Conservation (phyloP, 257 asterid species). For the Pogostemon cablin region DNA sequence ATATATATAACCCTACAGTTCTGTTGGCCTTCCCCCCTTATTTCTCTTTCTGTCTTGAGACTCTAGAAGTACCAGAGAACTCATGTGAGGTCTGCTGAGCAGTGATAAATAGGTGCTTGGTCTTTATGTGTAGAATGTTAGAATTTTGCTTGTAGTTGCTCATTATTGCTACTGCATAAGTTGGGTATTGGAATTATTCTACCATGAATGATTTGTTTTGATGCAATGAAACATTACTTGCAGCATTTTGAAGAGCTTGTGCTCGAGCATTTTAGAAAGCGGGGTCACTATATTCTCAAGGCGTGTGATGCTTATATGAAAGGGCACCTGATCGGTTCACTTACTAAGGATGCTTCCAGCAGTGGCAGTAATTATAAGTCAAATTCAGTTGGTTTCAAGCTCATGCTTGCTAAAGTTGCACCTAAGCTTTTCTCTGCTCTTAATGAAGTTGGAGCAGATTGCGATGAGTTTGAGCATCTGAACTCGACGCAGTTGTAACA, state of each 20-base stretch:
- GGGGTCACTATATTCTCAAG: slow-evolving; percentile 83
- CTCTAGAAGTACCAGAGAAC: not conserved
- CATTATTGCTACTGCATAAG: not conserved
- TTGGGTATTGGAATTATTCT: not conserved
- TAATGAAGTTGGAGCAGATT: slow-evolving; percentile 71
- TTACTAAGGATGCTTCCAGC: slow-evolving; percentile 63
- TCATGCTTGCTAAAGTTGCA: slow-evolving; percentile 82
- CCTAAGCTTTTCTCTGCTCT: slow-evolving; percentile 72
- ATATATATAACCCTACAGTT: slow-evolving; percentile 2
- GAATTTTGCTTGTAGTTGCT: not conserved
- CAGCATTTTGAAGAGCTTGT: slow-evolving; percentile 91
- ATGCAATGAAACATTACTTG: slow-evolving; percentile 26
- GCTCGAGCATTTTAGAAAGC: slow-evolving; percentile 74
- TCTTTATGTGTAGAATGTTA: not conserved
- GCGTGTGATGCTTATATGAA: slow-evolving; percentile 96
- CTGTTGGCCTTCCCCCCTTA: not conserved
- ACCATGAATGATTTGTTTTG: not conserved
- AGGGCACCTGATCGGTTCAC: slow-evolving; percentile 88
- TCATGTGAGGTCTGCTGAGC: too few species aligned
- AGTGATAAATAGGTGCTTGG: too few species aligned
- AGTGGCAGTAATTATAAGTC: slow-evolving; percentile 45
- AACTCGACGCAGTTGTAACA: slow-evolving; percentile 48
- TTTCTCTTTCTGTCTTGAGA: not conserved
- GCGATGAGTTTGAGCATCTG: slow-evolving; percentile 64
- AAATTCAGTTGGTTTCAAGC: slow-evolving; percentile 92